Base-by-base conservation (phyloP, 1,284 basidiomycete genomes). In the Sparassis latifolia region DNA sequence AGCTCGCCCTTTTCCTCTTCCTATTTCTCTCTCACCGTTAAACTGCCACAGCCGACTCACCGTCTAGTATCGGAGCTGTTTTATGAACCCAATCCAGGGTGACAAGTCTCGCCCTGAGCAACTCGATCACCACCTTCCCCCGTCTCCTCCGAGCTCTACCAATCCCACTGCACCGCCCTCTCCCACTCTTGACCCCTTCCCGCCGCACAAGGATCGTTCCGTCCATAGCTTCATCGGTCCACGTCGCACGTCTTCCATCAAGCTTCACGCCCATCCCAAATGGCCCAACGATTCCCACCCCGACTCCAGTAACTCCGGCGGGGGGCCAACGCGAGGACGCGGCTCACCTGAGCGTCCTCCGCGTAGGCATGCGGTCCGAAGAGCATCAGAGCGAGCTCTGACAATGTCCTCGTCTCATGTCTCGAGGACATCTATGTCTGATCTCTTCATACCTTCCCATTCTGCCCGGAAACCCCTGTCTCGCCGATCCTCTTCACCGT, bases 401-500 rank as follows among this genome's bases (percentile, higher is more conserved):
- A 66, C 63, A 42, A 53, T 64, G 43, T 61, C 58, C 20, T 58
- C 61, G 20, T 38, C 35, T 5, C 20, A 20, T 20, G 20, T 20
- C 20, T 55, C 61, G 12, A 62, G 65, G 52, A 56, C 61, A 51
- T 53, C 58, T 44, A 58, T 57, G 20, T 51, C 57, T 30, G 63
- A 64, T 44, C 58, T 53, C 30, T 56, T 62, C 44, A 59, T 61
- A 42, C 53, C 65, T 7, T 48, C 62, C 10, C 70, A 52, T 55
- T 48, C 67, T 10, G 55, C 66, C 31, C 67, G 69, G 35, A 20
- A 20, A 20, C 68, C 68, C 38, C 55, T 70, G 27, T 67, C 71
- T 40, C 69, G 76, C 29, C 70, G 73, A 47, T 62, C 63, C 9
- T 59, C 61, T 45, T 65, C 64, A 7, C 60, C 71, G 0, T 76